Evolutionary conservation across 2,329 filamentous ascomycete species (phyloP).

Genomic region (Elsinoe necatrix): DNA sequence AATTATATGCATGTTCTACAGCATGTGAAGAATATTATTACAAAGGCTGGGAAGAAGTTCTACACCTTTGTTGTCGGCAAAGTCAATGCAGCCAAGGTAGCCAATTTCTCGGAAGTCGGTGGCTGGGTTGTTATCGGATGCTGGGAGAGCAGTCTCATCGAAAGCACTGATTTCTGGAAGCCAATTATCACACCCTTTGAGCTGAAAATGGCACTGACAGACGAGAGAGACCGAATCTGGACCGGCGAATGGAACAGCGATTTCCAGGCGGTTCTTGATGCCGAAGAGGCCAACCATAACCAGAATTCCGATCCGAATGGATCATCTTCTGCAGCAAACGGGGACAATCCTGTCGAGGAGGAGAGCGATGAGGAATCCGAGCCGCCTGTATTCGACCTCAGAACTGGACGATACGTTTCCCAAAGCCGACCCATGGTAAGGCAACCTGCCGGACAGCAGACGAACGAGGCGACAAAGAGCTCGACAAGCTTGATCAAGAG

Average conservation of each 20-base stretch:
- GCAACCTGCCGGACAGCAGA: conserved; percentile 17
- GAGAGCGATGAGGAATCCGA: conserved; percentile 57
- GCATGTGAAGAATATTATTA: conserved; percentile 63
- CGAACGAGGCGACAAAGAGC: conserved; percentile 9
- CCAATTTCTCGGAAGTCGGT: conserved; percentile 91
- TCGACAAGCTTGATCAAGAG: conserved; percentile 50
- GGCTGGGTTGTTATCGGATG: conserved; percentile 97
- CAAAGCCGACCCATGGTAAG: conserved; percentile 63
- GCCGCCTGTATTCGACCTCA: conserved; percentile 82
- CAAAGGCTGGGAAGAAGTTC: conserved; percentile 77
- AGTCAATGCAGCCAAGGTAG: conserved; percentile 87
- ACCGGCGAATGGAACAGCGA: conserved; percentile 82
- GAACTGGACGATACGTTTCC: conserved; percentile 75
- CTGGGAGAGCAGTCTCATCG: conserved; percentile 91
- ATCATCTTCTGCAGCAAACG: conserved; percentile 7
- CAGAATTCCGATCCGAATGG: too few species aligned
- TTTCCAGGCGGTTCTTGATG: conserved; percentile 59
- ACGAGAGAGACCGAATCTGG: conserved; percentile 72
- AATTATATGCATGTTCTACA: conserved; percentile 81
- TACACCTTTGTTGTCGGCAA: conserved; percentile 97
- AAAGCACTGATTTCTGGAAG: conserved; percentile 79
- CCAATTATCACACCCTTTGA: conserved; percentile 95
- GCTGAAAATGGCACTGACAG: conserved; percentile 65
- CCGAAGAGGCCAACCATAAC: conserved; percentile 19
- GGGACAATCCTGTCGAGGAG: conserved; percentile 22